Percentiles rank a stretch among this genome's conserved stretches.
These are phyloP conservation scores for Penicillium steckii DNA, from an alignment of 495 filamentous ascomycete species.

Conservation along the genomic window DNA sequence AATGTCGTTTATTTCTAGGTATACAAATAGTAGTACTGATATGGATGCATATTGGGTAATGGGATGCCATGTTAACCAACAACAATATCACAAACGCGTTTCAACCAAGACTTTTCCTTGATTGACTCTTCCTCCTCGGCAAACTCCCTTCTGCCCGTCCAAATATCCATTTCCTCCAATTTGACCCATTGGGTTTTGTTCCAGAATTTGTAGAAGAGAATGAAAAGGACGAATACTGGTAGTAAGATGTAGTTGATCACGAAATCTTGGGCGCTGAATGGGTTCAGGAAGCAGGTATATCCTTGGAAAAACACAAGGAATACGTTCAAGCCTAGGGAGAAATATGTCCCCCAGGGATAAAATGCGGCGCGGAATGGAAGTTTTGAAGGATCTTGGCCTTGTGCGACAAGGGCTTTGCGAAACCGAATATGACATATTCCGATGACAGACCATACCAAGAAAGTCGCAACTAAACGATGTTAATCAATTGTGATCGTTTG, in stretches of 20 bases:
- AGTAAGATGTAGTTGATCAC: constrained; percentile 68
- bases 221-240: constrained; percentile 62
- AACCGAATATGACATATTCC: constrained; percentile 68
- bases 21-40: not conserved
- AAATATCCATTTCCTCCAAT: constrained; percentile 58
- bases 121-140: constrained; percentile 12
- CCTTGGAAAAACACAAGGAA: constrained; percentile 68
- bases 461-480: constrained; percentile 53
- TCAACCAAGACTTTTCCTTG: constrained; percentile 13
- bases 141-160: constrained; percentile 51
- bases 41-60: too few species aligned
- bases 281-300: constrained; percentile 52
- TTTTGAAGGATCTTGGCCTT: constrained; percentile 51
- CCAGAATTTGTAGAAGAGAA: constrained; percentile 55
- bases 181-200: constrained; percentile 55
- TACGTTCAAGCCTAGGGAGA: constrained; percentile 56
- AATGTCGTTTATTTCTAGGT: too few species aligned
- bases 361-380: constrained; percentile 58
- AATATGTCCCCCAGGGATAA: constrained; percentile 64
- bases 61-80: constrained; percentile 28
- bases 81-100: constrained; percentile 20
- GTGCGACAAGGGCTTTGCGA: constrained; percentile 52
- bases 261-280: constrained; percentile 58
- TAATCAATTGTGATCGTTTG: constrained; percentile 24
- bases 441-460: constrained; percentile 67